These are phyloP conservation scores for Microsporum canis DNA, from an alignment of 2,329 filamentous ascomycete species.

Conservation along the genomic window DNA sequence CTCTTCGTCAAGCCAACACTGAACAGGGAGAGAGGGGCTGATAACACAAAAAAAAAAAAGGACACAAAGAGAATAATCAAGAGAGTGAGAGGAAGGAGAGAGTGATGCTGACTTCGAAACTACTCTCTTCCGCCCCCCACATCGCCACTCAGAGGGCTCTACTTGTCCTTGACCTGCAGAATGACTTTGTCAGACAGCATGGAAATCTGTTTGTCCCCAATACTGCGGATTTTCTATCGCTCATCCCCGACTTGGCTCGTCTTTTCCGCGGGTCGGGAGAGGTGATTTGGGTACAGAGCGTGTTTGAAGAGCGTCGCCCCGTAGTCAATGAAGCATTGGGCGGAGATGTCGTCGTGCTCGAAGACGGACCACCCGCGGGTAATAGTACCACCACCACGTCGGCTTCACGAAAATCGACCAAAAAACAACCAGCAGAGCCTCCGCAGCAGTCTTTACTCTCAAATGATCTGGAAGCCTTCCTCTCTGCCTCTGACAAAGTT, in stretches of 20 bases:
- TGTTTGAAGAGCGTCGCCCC: constrained; percentile 54
- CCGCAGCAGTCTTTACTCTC: constrained; percentile 9
- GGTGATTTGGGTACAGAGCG: constrained; percentile 75
- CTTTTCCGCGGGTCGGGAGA: constrained; percentile 61
- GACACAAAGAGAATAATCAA: not conserved
- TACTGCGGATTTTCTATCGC: constrained; percentile 55
- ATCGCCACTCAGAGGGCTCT: constrained; percentile 57
- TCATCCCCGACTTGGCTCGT: constrained; percentile 53
- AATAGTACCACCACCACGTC: not conserved
- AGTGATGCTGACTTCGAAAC: constrained; percentile 8
- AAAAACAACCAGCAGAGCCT: not conserved
- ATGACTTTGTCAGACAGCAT: constrained; percentile 65
- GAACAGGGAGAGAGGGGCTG: not conserved
- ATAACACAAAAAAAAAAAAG: not conserved
- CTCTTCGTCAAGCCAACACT: not conserved
- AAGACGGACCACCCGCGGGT: constrained; percentile 8
- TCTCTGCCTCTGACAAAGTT: constrained; percentile 21
- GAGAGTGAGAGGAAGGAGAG: not conserved
- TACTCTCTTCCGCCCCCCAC: constrained; percentile 10
- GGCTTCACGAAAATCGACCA: not conserved
- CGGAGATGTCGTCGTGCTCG: constrained; percentile 35
- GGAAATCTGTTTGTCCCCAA: constrained; percentile 57
- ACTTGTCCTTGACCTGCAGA: constrained; percentile 75
- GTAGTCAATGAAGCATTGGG: constrained; percentile 42
- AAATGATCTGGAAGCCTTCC: constrained; percentile 35